phyloP scores from a whole-genome alignment of 768 basidiomycete species.

The Psilocybe cyanescens region DNA sequence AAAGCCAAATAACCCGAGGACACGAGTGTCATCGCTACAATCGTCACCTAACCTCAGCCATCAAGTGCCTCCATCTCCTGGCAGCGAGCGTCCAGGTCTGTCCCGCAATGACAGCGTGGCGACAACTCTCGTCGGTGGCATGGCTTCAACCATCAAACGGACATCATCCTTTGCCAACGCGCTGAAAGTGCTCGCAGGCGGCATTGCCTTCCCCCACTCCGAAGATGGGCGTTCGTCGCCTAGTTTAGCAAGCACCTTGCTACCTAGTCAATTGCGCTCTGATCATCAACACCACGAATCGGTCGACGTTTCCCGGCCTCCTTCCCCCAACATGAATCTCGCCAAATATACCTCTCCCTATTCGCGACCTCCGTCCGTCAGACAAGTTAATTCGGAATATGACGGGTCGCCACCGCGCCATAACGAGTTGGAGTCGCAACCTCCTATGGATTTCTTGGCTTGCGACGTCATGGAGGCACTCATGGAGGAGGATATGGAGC shows the following conservation, averaged over 20 bases:
- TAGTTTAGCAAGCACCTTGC: slow-evolving; percentile 23
- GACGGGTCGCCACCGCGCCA: slow-evolving; percentile 32
- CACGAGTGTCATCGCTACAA: slow-evolving; percentile 53
- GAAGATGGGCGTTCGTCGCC: slow-evolving; percentile 55
- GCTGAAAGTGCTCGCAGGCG: slow-evolving; percentile 69
- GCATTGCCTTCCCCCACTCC: slow-evolving; percentile 70
- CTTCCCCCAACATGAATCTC: slow-evolving; percentile 78
- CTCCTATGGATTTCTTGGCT: slow-evolving; percentile 61
- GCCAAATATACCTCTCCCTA: slow-evolving; percentile 83
- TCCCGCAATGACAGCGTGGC: slow-evolving; percentile 66
- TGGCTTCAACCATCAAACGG: slow-evolving; percentile 70
- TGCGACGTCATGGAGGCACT: slow-evolving; percentile 87
- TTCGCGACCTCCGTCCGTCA: slow-evolving; percentile 43
- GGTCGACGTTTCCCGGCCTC: slow-evolving; percentile 62
- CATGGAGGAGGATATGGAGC: slow-evolving; percentile 95
- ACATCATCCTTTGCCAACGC: slow-evolving; percentile 84
- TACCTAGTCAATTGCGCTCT: slow-evolving; percentile 20
- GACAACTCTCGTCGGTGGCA: slow-evolving; percentile 61
- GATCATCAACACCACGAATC: slow-evolving; percentile 25
- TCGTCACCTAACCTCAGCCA: slow-evolving; percentile 46
- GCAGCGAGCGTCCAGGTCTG: slow-evolving; percentile 48
- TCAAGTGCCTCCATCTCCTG: slow-evolving; percentile 49
- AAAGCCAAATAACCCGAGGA: slow-evolving; percentile 41
- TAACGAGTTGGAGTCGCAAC: slow-evolving; percentile 30
- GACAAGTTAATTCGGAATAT: slow-evolving; percentile 24